A percentile compares a stretch with the other conserved stretches of the same genome.
phyloP scores from a whole-genome alignment of 345 rosid species.

The Salix koriyanagi region DNA sequence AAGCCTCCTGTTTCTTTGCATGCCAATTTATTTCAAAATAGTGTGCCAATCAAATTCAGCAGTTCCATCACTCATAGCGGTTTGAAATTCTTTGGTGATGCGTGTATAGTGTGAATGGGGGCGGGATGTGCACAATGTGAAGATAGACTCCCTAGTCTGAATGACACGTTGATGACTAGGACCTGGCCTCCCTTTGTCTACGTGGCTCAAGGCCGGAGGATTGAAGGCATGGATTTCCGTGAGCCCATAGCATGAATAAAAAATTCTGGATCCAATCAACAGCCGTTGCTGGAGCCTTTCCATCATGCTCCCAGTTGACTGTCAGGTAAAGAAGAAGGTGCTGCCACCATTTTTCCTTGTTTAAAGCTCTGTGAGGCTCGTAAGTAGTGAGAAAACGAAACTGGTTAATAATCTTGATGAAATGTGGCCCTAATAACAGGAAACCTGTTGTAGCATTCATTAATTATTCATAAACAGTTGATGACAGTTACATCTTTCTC shows the following conservation, averaged over 20 bases:
- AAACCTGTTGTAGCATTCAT: too few species aligned
- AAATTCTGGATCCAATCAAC: background rate
- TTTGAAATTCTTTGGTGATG: too few species aligned
- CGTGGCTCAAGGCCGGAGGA: conserved; percentile 4
- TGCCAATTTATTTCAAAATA: too few species aligned
- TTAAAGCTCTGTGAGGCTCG: background rate
- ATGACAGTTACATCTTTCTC: too few species aligned
- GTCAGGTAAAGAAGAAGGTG: background rate
- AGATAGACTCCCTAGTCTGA: background rate
- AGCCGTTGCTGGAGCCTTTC: conserved; percentile 1
- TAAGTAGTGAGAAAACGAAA: background rate
- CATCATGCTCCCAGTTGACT: background rate
- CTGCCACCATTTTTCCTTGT: background rate
- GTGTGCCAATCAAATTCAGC: too few species aligned
- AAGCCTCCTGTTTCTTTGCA: too few species aligned
- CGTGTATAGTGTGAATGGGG: background rate
- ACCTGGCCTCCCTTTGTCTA: background rate
- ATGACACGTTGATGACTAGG: background rate
- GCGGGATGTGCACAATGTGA: conserved; percentile 5
- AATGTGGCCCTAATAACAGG: too few species aligned
- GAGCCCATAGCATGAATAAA: background rate
- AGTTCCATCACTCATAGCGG: too few species aligned
- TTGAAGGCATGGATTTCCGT: conserved; percentile 1
- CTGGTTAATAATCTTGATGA: background rate
- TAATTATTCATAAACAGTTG: too few species aligned